phyloP scores from a whole-genome alignment of 2,329 filamentous ascomycete genomes.

The Neonectria ditissima region DNA sequence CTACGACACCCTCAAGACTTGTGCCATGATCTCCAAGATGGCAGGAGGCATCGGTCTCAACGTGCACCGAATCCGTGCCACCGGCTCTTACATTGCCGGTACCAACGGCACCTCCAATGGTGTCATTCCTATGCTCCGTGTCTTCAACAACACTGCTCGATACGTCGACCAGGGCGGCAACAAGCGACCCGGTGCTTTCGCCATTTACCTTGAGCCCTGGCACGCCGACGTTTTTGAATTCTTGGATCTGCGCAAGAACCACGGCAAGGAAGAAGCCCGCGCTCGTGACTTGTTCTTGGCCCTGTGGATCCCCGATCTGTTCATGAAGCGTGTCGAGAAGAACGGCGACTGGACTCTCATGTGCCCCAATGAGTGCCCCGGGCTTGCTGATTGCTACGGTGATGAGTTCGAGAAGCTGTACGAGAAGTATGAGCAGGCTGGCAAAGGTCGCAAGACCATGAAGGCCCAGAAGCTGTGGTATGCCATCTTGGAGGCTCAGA shows the following conservation, averaged over 20 bases:
- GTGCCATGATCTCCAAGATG: constrained; percentile 99
- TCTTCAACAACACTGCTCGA: constrained; percentile 99
- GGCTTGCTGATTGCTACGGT: constrained; percentile 95
- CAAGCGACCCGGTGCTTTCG: constrained; percentile 98
- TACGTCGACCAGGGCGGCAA: constrained; percentile 99
- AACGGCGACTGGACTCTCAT: constrained; percentile 98
- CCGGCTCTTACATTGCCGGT: constrained; percentile 96
- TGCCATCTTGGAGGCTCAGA: constrained; percentile 96
- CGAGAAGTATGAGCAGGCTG: constrained; percentile 89
- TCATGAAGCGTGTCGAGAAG: constrained; percentile 99
- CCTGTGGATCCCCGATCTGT: constrained; percentile 97
- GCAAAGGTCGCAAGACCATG: constrained; percentile 88
- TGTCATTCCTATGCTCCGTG: constrained; percentile 96
- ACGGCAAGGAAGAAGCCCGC: constrained; percentile 97
- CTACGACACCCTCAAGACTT: constrained; percentile 98
- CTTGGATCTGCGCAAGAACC: constrained; percentile 98
- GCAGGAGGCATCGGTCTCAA: constrained; percentile 98
- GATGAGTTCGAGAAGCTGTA: constrained; percentile 97
- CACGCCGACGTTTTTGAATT: constrained; percentile 98
- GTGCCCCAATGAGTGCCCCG: constrained; percentile 96
- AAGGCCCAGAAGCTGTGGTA: constrained; percentile 99
- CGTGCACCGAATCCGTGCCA: constrained; percentile 95
- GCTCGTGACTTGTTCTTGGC: constrained; percentile 98
- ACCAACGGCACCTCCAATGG: constrained; percentile 99
- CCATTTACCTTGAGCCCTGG: constrained; percentile 99